A percentile compares a stretch with the other conserved stretches of the same genome.
These are phyloP conservation scores for Cephalotrichum gorgonifer DNA, from an alignment of 2,329 filamentous ascomycete species.

Conservation along the genomic window DNA sequence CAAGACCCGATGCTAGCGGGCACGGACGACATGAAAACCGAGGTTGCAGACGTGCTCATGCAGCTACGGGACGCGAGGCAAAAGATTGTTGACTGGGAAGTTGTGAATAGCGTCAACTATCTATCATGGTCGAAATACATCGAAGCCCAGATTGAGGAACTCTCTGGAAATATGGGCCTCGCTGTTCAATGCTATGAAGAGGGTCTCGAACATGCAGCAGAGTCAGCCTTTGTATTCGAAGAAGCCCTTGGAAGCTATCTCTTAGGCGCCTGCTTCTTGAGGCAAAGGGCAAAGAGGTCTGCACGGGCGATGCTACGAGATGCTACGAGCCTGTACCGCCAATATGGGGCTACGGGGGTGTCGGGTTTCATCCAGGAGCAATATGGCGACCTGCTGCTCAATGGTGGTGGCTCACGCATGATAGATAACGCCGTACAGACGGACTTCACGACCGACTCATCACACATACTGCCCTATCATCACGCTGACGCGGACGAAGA, in stretches of 20 bases:
- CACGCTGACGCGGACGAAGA: slow-evolving; percentile 32
- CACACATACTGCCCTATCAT: slow-evolving; percentile 37
- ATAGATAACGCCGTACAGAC: slow-evolving; percentile 60
- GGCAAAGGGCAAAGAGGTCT: slow-evolving; percentile 53
- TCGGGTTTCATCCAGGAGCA: slow-evolving; percentile 57
- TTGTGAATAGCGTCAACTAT: slow-evolving; percentile 61
- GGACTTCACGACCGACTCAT: slow-evolving; percentile 51
- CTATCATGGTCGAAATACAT: slow-evolving; percentile 57
- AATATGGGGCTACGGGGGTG: slow-evolving; percentile 59
- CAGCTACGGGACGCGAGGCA: slow-evolving; percentile 45
- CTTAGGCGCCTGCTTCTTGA: slow-evolving; percentile 61
- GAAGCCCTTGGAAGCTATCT: slow-evolving; percentile 65
- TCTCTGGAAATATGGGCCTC: slow-evolving; percentile 42
- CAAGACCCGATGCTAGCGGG: slow-evolving; percentile 28
- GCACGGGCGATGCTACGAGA: slow-evolving; percentile 61
- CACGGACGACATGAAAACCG: slow-evolving; percentile 13
- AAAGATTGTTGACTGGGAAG: slow-evolving; percentile 53
- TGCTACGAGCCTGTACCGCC: slow-evolving; percentile 56
- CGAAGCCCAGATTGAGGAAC: slow-evolving; percentile 57
- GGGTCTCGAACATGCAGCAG: slow-evolving; percentile 60
- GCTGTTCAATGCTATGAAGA: slow-evolving; percentile 59
- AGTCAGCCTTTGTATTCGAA: slow-evolving; percentile 57
- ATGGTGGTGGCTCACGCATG: slow-evolving; percentile 45
- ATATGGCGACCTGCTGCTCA: slow-evolving; percentile 56
- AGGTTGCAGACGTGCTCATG: slow-evolving; percentile 36